A percentile compares a stretch with the other conserved stretches of the same genome.
Conservation (phyloP, 2,329 filamentous ascomycete genomes). For the Dactylellina sp. region DNA sequence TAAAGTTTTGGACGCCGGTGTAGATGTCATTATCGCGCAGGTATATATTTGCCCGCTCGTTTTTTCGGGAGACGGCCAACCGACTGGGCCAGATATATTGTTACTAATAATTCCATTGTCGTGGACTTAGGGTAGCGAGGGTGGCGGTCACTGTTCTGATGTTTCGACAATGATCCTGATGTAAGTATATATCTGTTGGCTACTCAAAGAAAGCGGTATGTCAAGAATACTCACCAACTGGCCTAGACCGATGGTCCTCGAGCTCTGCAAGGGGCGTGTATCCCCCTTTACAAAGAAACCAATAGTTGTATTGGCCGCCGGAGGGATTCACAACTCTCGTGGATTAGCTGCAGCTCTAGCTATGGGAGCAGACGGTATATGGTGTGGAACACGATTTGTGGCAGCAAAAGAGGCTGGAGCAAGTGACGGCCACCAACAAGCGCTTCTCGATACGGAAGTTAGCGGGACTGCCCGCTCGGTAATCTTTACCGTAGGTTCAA, state of each 20-base stretch:
- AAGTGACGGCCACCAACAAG: constrained; percentile 82
- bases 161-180: constrained; percentile 61
- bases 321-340: constrained; percentile 87
- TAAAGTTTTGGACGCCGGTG: constrained; percentile 85
- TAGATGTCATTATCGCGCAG: constrained; percentile 91
- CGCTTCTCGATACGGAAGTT: constrained; percentile 80
- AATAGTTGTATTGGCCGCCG: constrained; percentile 87
- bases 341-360: constrained; percentile 83
- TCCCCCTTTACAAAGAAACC: constrained; percentile 77
- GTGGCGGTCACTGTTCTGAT: constrained; percentile 83
- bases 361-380: constrained; percentile 88
- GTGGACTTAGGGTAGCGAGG: constrained; percentile 70
- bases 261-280: constrained; percentile 79
- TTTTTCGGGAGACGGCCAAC: too few relatives aligned
- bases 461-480: constrained; percentile 84
- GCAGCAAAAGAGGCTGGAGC: constrained; percentile 84
- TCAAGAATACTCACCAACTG: constrained; percentile 68
- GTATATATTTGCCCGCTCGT: constrained; percentile 69
- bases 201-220: background rate
- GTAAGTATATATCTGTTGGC: constrained; percentile 20
- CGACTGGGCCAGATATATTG: too few relatives aligned
- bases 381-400: constrained; percentile 96
- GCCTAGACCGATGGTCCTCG: constrained; percentile 85
- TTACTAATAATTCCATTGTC: background rate
- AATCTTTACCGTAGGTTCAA: constrained; percentile 62